Evolutionary conservation across 305 asterid genomes (phyloP).

Genomic region (Fraxinus paxiana): DNA sequence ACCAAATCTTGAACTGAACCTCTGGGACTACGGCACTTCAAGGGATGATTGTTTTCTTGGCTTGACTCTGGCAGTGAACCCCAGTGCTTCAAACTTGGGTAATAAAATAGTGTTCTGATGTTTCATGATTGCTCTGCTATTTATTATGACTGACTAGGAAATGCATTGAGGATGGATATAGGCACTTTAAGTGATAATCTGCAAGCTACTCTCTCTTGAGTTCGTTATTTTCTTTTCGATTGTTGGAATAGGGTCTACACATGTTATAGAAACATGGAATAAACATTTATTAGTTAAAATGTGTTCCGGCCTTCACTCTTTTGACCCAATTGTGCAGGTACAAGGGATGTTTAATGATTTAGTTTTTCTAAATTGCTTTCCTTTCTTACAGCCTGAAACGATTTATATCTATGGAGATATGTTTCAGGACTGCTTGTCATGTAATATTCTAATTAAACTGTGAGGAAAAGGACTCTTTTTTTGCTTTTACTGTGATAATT

Average conservation of each 20-base stretch:
- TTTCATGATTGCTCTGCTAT: conserved; percentile 8
- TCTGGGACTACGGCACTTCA: conserved; percentile 73
- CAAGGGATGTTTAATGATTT: neutral
- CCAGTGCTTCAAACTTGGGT: conserved; percentile 73
- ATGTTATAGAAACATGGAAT: neutral
- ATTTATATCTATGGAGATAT: neutral
- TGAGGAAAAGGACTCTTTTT: neutral
- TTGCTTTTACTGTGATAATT: neutral
- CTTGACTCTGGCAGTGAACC: conserved; percentile 86
- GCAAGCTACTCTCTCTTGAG: neutral
- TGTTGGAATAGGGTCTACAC: neutral
- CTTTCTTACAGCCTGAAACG: neutral
- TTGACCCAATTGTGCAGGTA: neutral
- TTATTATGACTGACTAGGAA: conserved; percentile 2
- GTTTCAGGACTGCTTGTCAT: neutral
- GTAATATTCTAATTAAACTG: neutral
- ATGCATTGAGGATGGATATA: neutral
- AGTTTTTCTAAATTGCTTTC: neutral
- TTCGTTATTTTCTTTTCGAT: neutral
- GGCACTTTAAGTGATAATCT: neutral
- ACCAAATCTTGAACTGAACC: conserved; percentile 96
- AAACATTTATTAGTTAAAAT: neutral
- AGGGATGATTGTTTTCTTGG: conserved; percentile 84
- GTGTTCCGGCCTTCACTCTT: neutral
- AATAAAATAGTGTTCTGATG: conserved; percentile 8